Conservation (phyloP, 306 rosid species). For the Prunus armeniaca region DNA sequence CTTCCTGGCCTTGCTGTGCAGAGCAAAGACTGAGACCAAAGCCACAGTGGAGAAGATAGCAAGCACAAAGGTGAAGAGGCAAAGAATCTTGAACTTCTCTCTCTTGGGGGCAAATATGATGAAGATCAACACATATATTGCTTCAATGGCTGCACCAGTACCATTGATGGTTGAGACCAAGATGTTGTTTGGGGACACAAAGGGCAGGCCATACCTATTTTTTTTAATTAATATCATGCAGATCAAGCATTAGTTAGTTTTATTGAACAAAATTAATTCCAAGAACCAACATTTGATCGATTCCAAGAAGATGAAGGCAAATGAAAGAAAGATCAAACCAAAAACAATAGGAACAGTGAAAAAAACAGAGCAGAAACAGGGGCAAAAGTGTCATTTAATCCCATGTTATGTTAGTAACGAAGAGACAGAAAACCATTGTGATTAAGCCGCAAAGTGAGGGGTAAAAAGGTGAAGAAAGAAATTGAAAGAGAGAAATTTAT, state of each 20-base stretch:
- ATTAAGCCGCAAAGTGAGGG: background rate
- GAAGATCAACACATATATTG: constrained; percentile 61
- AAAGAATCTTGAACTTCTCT: constrained; percentile 54
- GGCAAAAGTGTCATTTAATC: background rate
- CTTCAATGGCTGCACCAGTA: constrained; percentile 64
- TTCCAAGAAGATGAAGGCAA: background rate
- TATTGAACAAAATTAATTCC: background rate
- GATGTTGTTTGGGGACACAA: constrained; percentile 78
- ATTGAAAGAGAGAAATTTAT: background rate
- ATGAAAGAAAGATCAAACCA: background rate
- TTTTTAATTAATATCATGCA: background rate
- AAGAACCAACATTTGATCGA: too few relatives aligned
- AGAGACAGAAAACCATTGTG: background rate
- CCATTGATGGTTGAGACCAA: constrained; percentile 78
- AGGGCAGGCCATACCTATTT: constrained; percentile 84
- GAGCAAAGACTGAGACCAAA: constrained; percentile 66
- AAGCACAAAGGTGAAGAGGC: constrained; percentile 44
- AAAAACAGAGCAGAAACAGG: background rate
- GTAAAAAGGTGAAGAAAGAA: background rate
- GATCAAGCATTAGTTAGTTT: background rate
- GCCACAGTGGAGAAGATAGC: constrained; percentile 51
- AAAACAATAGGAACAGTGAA: background rate
- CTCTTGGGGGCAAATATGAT: constrained; percentile 47
- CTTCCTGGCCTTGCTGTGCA: constrained; percentile 52
- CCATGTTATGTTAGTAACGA: background rate